phyloP scores from a whole-genome alignment of 1,284 basidiomycete species.

The Cutaneotrichosporon sp. region DNA sequence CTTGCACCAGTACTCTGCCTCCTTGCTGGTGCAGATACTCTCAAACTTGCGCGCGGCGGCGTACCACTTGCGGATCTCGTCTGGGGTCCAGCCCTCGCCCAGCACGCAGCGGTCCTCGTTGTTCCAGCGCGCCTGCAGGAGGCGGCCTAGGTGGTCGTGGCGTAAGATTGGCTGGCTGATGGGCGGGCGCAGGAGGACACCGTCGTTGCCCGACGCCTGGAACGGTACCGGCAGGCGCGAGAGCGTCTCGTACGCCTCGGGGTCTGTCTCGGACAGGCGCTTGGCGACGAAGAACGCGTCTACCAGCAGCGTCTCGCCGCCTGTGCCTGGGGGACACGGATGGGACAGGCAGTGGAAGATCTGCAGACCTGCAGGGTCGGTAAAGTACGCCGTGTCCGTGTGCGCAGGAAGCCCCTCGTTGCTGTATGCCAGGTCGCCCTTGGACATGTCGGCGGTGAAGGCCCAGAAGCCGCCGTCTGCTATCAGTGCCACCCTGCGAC shows the following conservation, averaged over 20 bases:
- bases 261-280: slow-evolving; percentile 66
- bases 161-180: slow-evolving; percentile 55
- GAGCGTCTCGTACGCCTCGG: slow-evolving; percentile 66
- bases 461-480: slow-evolving; percentile 93
- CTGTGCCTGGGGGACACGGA: slow-evolving; percentile 60
- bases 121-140: slow-evolving; percentile 85
- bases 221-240: slow-evolving; percentile 66
- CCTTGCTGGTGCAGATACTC: slow-evolving; percentile 63
- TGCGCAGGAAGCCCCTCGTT: slow-evolving; percentile 81
- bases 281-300: slow-evolving; percentile 91
- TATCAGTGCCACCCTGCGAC: background rate
- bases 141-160: slow-evolving; percentile 61
- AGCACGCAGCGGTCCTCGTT: slow-evolving; percentile 87
- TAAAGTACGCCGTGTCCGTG: slow-evolving; percentile 93
- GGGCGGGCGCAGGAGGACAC: slow-evolving; percentile 61
- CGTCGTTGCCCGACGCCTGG: slow-evolving; percentile 79
- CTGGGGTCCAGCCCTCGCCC: slow-evolving; percentile 54
- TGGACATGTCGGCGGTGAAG: slow-evolving; percentile 85
- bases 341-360: slow-evolving; percentile 91
- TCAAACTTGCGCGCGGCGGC: slow-evolving; percentile 76
- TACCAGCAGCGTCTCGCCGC: slow-evolving; percentile 83
- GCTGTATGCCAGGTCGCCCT: slow-evolving; percentile 85
- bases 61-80: slow-evolving; percentile 73
- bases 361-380: slow-evolving; percentile 87
- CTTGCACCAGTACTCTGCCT: slow-evolving; percentile 88